Conservation (phyloP, 1,284 basidiomycete species). For the Ganoderma multipileum region DNA sequence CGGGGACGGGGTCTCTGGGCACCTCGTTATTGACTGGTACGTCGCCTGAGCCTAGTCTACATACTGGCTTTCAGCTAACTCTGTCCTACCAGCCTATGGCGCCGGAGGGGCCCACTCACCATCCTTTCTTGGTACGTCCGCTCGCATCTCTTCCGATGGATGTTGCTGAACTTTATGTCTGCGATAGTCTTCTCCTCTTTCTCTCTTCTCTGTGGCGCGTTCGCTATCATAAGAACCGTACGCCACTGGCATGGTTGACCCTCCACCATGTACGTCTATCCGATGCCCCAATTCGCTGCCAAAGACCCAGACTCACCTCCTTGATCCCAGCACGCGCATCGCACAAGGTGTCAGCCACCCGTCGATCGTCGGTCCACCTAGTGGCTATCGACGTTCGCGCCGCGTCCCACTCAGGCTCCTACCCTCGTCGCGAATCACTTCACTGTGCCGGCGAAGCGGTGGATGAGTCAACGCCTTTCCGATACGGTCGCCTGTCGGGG, state of each 20-base stretch:
- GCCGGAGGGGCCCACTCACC: slow-evolving; percentile 3
- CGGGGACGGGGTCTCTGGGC: neutral
- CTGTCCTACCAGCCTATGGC: neutral
- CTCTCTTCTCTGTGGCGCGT: neutral
- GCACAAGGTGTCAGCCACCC: neutral
- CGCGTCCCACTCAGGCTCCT: no score
- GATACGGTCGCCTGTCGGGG: slow-evolving; percentile 16
- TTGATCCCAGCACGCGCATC: neutral
- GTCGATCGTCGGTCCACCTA: slow-evolving; percentile 12
- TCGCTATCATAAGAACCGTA: neutral
- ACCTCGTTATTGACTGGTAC: neutral
- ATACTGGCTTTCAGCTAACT: neutral
- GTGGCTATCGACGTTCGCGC: slow-evolving; percentile 22
- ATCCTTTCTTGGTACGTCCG: neutral
- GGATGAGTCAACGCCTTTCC: slow-evolving; percentile 18
- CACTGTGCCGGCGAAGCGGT: neutral
- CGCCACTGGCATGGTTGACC: neutral
- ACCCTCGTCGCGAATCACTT: slow-evolving; percentile 1
- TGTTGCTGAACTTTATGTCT: neutral
- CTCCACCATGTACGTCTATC: slow-evolving; percentile 6
- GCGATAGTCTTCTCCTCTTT: neutral
- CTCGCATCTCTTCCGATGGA: neutral
- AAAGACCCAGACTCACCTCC: neutral
- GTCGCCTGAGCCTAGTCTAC: neutral
- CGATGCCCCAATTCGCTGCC: neutral